These are phyloP conservation scores for Coniophora puteana DNA, from an alignment of 1,284 basidiomycete species.

Conservation along the genomic window DNA sequence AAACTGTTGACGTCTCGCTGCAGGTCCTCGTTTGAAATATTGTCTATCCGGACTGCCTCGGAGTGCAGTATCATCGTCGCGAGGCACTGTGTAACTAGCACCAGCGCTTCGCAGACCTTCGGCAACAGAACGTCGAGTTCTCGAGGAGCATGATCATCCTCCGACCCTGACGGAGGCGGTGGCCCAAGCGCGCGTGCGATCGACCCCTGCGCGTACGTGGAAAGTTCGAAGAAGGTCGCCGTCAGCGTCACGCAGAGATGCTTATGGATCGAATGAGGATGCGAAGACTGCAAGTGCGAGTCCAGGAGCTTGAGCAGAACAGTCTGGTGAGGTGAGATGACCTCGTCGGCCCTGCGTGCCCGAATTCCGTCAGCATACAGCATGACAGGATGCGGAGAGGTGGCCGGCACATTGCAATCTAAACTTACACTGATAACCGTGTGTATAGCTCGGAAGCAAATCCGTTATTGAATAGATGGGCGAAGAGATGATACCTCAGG, in stretches of 20 bases:
- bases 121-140: conserved; percentile 64
- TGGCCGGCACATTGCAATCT: too few relatives aligned
- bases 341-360: conserved; percentile 54
- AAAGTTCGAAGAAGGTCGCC: conserved; percentile 50
- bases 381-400: conserved; percentile 5
- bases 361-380: conserved; percentile 8
- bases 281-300: conserved; percentile 62
- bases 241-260: conserved; percentile 50
- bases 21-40: conserved; percentile 19
- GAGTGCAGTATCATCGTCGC: conserved; percentile 54
- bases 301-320: conserved; percentile 84
- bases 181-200: conserved; percentile 45
- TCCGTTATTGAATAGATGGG: conserved; percentile 48
- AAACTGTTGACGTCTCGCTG: conserved; percentile 44
- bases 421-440: conserved; percentile 47
- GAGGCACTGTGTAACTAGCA: conserved; percentile 76
- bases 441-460: conserved; percentile 47
- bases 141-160: conserved; percentile 12
- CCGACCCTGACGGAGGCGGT: neutral
- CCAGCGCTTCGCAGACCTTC: conserved; percentile 75
- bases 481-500: conserved; percentile 51
- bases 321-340: conserved; percentile 80
- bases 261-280: conserved; percentile 27
- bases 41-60: conserved; percentile 14
- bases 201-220: conserved; percentile 47